Conservation (phyloP, 208 protist genomes). For the Kentomonas sorsogonicus region DNA sequence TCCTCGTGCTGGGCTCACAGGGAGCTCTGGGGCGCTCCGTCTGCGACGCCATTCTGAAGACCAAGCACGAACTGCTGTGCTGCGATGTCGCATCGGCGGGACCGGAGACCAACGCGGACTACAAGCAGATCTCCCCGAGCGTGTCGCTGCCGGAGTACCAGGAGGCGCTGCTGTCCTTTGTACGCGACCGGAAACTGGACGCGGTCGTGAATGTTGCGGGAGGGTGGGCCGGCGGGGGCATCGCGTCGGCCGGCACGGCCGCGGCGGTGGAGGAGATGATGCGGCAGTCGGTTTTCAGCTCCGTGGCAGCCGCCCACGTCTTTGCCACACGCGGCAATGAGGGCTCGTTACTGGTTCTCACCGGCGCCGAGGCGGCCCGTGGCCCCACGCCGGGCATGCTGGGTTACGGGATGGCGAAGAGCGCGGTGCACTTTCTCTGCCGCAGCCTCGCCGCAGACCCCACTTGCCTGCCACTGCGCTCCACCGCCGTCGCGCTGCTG, state of each 20-base stretch:
- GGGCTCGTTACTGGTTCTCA: conserved; percentile 52
- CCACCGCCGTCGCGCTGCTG: no score
- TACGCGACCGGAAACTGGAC: conserved; percentile 20
- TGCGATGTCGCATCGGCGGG: conserved; percentile 6
- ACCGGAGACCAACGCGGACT: no score
- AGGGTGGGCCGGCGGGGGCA: conserved; percentile 53
- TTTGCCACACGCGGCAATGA: conserved; percentile 28
- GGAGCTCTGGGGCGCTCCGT: conserved; percentile 32
- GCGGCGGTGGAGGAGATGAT: conserved; percentile 59
- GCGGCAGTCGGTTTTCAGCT: conserved; percentile 66
- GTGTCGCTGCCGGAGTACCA: conserved; percentile 29
- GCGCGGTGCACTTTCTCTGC: conserved; percentile 77
- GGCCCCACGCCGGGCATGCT: conserved; percentile 66
- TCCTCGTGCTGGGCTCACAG: conserved; percentile 46
- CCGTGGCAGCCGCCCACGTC: conserved; percentile 54
- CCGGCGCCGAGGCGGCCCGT: conserved; percentile 46
- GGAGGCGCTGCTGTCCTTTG: conserved; percentile 16
- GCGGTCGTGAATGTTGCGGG: conserved; percentile 83
- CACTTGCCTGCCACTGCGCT: no score
- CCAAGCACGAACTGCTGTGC: neutral
- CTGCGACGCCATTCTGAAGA: conserved; percentile 5
- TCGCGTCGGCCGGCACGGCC: conserved; percentile 21
- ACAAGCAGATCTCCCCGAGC: no score
- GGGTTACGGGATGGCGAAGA: conserved; percentile 82
- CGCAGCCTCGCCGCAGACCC: conserved; percentile 36